Conservation (phyloP, 164 flowering plant genomes). For the Kalanchoe fedtschenkoi region DNA sequence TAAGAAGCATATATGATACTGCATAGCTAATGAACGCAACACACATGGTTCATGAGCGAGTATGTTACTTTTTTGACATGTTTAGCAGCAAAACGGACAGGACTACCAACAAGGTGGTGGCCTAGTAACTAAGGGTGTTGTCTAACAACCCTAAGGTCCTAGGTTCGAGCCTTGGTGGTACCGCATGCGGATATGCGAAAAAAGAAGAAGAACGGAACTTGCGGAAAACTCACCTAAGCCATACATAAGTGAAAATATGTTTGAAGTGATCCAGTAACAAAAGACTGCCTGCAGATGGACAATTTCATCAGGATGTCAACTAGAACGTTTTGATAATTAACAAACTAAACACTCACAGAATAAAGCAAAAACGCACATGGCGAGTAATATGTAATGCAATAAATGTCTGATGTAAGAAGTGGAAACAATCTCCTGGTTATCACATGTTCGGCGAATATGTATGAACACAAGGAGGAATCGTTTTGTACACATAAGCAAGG, state of each 20-base stretch:
- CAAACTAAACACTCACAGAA: neutral
- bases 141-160: too few species aligned
- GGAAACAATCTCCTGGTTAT: too few species aligned
- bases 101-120: too few species aligned
- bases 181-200: too few species aligned
- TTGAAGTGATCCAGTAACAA: constrained; percentile 69
- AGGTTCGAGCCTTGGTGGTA: too few species aligned
- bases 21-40: too few species aligned
- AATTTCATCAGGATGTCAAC: neutral
- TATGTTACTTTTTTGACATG: neutral
- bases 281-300: constrained; percentile 48
- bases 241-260: constrained; percentile 42
- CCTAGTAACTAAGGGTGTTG: too few species aligned
- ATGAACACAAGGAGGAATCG: too few species aligned
- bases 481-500: neutral
- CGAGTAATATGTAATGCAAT: too few species aligned
- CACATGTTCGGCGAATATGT: too few species aligned
- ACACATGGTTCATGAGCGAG: neutral
- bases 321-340: neutral
- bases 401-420: too few species aligned
- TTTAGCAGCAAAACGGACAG: neutral
- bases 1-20: neutral
- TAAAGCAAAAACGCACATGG: neutral
- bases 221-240: constrained; percentile 41
- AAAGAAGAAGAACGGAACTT: too few species aligned